Base-by-base conservation (phyloP, 768 basidiomycete species). In the Pleurotus tuber-regium region DNA sequence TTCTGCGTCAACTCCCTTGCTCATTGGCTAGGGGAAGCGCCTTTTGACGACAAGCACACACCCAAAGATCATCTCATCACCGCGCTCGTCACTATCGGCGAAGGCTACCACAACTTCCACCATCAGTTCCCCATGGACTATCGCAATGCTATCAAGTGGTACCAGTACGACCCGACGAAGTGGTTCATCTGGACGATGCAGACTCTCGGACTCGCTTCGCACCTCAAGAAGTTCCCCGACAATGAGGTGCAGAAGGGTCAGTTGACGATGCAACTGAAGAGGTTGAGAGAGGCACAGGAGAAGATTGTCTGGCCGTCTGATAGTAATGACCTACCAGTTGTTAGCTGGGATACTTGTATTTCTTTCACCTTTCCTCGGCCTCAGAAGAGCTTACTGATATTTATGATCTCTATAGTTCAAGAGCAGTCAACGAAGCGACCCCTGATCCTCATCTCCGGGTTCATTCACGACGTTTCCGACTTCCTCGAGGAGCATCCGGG, bases 51-150 rank as follows among this genome's bases (percentile, higher is more conserved):
- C 77, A 89, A 87, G 70, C 87, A 89, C 67, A 84, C 87, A 4
- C 93, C 94, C 14, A 79, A 87, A 47, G 92, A 96, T 68, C 93
- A 95, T 69, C 65, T 93, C 54, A 65, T 95, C 64, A 95, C 93
- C 25, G 94, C 94, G 2, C 73, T 97, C 25, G 86, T 84, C 54
- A 97, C 94, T 30, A 86, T 95, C 61, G 94, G 94, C 49, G 94
- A 98, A 69, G 94, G 94, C 12, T 98, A 98, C 74, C 94, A 98
- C 77, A 98, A 98, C 70, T 96, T 96, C 82, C 94, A 98, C 73
- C 94, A 98, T 55, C 76, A 86, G 64, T 96, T 96, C 82, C 94
- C 94, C 5, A 92, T 92, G 89, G 94, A 98, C 68, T 98, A 94
- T 74, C 82, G 94, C 21, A 96, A 96, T 63, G 94, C 94, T 51